Percentiles rank a stretch among this genome's conserved stretches.
These are phyloP conservation scores for Ensete glaucum DNA, from an alignment of 176 grass and related monocot species.

Conservation along the genomic window DNA sequence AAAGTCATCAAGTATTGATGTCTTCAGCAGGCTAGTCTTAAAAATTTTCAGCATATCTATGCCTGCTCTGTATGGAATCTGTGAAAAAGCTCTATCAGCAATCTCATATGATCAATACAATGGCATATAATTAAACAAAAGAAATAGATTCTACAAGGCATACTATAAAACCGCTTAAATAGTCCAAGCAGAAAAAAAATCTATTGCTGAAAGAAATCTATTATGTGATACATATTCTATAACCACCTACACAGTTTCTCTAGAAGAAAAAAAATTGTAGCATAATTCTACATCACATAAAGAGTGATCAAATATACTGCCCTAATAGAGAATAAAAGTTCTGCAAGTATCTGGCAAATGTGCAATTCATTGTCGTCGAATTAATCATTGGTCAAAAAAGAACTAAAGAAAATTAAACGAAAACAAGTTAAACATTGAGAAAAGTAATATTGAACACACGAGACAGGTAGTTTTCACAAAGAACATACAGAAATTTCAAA, in stretches of 20 bases:
- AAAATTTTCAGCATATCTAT: constrained; percentile 53
- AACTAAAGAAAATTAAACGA: too few species aligned
- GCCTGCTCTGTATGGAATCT: constrained; percentile 56
- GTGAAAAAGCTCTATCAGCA: constrained; percentile 15
- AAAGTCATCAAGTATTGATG: constrained; percentile 70
- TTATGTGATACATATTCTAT: background rate
- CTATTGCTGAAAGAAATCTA: background rate
- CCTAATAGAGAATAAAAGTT: background rate
- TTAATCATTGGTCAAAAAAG: too few species aligned
- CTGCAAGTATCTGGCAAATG: background rate
- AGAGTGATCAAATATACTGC: background rate
- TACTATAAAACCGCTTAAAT: too few species aligned
- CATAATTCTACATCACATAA: background rate
- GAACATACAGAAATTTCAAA: too few species aligned
- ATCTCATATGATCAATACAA: background rate
- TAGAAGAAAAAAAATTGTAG: too few species aligned
- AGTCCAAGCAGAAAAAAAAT: background rate
- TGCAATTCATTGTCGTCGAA: too few species aligned
- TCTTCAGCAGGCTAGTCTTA: constrained; percentile 36
- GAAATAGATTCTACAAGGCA: background rate
- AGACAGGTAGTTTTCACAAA: too few species aligned
- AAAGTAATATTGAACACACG: too few species aligned
- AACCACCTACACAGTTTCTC: too few species aligned
- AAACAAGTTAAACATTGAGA: too few species aligned
- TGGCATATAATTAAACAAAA: background rate